Conservation (phyloP, 345 rosid genomes). For the Bruguiera gymnorhiza region DNA sequence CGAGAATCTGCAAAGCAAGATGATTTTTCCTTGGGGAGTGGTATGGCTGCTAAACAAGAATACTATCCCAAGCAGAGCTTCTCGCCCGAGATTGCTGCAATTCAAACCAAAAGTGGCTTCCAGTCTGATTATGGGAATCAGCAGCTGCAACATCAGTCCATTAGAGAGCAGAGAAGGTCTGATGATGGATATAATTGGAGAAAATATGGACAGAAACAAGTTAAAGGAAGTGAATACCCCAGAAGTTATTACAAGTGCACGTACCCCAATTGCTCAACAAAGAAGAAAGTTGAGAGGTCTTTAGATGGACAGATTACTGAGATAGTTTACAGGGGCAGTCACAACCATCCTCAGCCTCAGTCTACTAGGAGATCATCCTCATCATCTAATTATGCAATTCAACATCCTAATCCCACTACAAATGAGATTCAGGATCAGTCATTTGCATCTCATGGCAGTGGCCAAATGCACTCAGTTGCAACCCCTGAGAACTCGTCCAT, state of each 20-base stretch:
- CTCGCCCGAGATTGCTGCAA: conserved; percentile 42
- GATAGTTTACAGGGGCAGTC: conserved; percentile 85
- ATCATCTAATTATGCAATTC: conserved; percentile 33
- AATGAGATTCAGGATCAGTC: conserved; percentile 52
- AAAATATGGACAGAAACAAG: conserved; percentile 95
- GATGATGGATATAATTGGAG: conserved; percentile 96
- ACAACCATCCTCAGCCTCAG: conserved; percentile 84
- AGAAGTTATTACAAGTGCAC: conserved; percentile 96
- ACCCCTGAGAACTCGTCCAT: conserved; percentile 67
- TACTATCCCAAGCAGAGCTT: conserved; percentile 28
- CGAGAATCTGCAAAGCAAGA: conserved; percentile 41
- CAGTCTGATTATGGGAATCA: conserved; percentile 32
- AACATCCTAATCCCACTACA: conserved; percentile 23
- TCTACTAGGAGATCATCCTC: conserved; percentile 57
- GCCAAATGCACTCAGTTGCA: conserved; percentile 39
- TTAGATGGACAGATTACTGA: conserved; percentile 79
- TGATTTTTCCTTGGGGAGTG: conserved; percentile 16
- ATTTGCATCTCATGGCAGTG: conserved; percentile 30
- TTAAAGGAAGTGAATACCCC: conserved; percentile 92
- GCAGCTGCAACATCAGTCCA: conserved; percentile 39
- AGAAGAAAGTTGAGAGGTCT: conserved; percentile 91
- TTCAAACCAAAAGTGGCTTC: conserved; percentile 32
- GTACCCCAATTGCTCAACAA: conserved; percentile 62
- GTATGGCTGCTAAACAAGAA: conserved; percentile 17
- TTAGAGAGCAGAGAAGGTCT: conserved; percentile 55